Percentiles rank a stretch among this genome's conserved stretches.
Conservation (phyloP, 2,329 filamentous ascomycete species). For the Penicillium psychrosexuale region DNA sequence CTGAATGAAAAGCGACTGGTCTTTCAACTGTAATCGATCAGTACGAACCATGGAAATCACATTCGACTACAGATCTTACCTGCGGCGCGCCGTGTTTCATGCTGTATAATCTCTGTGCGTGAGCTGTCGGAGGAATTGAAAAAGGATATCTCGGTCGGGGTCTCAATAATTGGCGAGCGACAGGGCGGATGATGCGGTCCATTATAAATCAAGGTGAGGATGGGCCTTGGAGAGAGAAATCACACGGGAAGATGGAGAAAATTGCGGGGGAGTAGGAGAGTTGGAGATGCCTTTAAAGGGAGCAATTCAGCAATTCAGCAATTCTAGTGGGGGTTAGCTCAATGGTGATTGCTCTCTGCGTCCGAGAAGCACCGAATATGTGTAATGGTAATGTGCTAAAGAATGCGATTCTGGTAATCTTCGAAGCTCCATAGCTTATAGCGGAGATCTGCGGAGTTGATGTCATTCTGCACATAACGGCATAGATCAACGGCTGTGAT, state of each 20-base stretch:
- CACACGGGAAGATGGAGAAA: slow-evolving; percentile 11
- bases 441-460: slow-evolving; percentile 14
- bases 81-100: slow-evolving; percentile 43
- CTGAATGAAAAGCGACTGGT: slow-evolving; percentile 78
- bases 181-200: slow-evolving; percentile 36
- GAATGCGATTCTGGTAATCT: background rate
- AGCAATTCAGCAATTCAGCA: background rate
- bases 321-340: background rate
- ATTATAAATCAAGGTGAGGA: slow-evolving; percentile 18
- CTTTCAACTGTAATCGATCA: slow-evolving; percentile 59
- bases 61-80: slow-evolving; percentile 25
- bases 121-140: slow-evolving; percentile 30
- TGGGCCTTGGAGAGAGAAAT: background rate
- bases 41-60: background rate
- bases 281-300: slow-evolving; percentile 18
- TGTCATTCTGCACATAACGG: slow-evolving; percentile 11
- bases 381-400: background rate
- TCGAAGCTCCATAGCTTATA: slow-evolving; percentile 18
- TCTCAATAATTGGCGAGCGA: slow-evolving; percentile 37
- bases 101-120: slow-evolving; percentile 40
- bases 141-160: slow-evolving; percentile 37
- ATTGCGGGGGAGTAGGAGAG: slow-evolving; percentile 16
- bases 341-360: slow-evolving; percentile 23
- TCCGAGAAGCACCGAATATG: slow-evolving; percentile 25
- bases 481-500: background rate